These are phyloP conservation scores for Ophiostoma sp. DNA, from an alignment of 2,329 filamentous ascomycete species.

Conservation along the genomic window DNA sequence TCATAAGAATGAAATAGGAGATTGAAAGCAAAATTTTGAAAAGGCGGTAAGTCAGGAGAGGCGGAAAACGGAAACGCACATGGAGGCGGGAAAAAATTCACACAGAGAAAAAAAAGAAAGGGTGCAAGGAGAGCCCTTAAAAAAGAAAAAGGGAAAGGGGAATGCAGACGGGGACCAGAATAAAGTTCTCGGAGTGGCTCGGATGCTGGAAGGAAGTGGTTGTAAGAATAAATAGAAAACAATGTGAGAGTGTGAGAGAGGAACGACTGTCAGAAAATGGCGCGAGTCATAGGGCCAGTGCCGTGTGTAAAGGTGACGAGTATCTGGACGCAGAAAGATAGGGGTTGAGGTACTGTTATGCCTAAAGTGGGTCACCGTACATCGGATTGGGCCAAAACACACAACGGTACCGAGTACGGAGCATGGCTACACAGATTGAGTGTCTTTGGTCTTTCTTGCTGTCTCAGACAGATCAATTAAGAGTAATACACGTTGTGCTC, in stretches of 20 bases:
- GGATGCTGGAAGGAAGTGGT: not conserved
- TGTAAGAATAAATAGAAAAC: not conserved
- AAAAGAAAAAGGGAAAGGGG: not conserved
- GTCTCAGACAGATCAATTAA: no score
- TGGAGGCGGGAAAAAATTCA: not conserved
- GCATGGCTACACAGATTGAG: no score
- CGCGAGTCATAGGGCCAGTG: not conserved
- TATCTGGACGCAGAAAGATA: not conserved
- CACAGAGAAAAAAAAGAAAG: not conserved
- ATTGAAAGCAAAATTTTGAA: not conserved
- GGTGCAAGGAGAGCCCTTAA: not conserved
- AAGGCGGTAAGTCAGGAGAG: constrained; percentile 4
- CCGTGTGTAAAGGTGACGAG: not conserved
- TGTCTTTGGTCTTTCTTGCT: no score
- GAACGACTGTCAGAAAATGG: not conserved
- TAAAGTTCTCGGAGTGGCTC: not conserved
- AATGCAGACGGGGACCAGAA: not conserved
- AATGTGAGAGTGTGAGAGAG: not conserved
- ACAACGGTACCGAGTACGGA: no score
- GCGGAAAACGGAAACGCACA: not conserved
- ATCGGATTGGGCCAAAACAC: not conserved
- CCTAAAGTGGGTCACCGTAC: not conserved
- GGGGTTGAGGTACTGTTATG: not conserved
- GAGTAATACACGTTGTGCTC: no score
- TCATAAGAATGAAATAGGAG: constrained; percentile 16